Base-by-base conservation (phyloP, 371 early-diverging fungal species). In the Rhizopus microsporus region DNA sequence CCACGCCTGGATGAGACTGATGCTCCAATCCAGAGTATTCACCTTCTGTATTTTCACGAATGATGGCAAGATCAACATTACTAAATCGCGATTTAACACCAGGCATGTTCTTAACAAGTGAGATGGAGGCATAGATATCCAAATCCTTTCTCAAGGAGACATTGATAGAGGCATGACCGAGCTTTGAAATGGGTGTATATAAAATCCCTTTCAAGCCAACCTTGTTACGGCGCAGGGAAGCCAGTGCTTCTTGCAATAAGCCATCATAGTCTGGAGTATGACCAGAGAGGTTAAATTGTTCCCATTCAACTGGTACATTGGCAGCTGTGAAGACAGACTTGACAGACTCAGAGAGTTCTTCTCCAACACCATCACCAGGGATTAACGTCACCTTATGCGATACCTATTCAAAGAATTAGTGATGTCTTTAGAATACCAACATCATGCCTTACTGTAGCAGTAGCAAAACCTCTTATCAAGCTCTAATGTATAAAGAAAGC, bases 21-120 rank as follows among this genome's bases (percentile, higher is more conserved):
- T 98, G 98, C 78, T 98, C 98, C 53, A 95, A 84, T 34, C 98
- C 98, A 71, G 94, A 90, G 84, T 98, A 98, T 82, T 96, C 97
- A 66, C 98, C 98, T 81, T 98, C 98, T 44, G 97, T 98, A 85
- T 98, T 98, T 72, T 98, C 98, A 81, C 98, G 92, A 69, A 98
- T 96, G 61, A 98, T 94, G 62, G 93, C 92, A 83, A 97, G 89
- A 80, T 98, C 93, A 46, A 98, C 94, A 65, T 89, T 79, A 64
- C 89, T 81, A 79, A 95, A 92, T 67, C 96, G 90, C 47, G 94
- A 84, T 23, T 82, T 67, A 48, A 85, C 79, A 55, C 92, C 89
- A 32, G 90, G 89, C 35, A 94, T 79, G 82, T 96, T 95, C 73
- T 87, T 88, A 75, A 91, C 87, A 54, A 92, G 77, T 35, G 93